phyloP scores from a whole-genome alignment of 1,139 yeast genomes.

The Pichia sp. region DNA sequence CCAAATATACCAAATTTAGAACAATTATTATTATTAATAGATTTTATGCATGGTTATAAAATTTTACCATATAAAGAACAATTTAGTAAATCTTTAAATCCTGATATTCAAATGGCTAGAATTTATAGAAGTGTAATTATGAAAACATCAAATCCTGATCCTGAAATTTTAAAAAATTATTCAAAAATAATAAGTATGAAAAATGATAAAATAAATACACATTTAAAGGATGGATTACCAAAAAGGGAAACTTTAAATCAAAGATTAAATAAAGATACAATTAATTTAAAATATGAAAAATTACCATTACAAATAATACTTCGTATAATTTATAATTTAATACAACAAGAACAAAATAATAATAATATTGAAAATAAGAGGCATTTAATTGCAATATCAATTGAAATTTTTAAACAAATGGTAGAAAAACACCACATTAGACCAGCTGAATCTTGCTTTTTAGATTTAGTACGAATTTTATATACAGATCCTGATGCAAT shows the following conservation, averaged over 20 bases:
- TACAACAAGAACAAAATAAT: too few species aligned
- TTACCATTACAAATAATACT: constrained; percentile 17
- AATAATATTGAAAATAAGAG: too few species aligned
- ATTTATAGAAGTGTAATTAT: constrained; percentile 12
- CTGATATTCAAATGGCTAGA: constrained; percentile 24
- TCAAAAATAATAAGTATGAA: constrained; percentile 8
- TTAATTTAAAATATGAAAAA: constrained; percentile 11
- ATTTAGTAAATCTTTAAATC: constrained; percentile 21
- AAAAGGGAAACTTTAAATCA: constrained; percentile 17
- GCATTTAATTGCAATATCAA: too few species aligned
- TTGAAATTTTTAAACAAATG: too few species aligned
- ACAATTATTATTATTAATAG: constrained; percentile 14
- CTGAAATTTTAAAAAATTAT: constrained; percentile 7
- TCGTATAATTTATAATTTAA: too few species aligned
- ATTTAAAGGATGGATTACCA: constrained; percentile 17
- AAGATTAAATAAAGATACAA: background rate
- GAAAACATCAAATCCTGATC: constrained; percentile 8
- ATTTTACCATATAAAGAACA: constrained; percentile 14
- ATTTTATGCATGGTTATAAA: constrained; percentile 27
- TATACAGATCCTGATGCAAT: background rate
- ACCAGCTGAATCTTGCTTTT: too few species aligned
- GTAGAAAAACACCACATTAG: too few species aligned
- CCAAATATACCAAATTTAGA: background rate
- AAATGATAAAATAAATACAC: constrained; percentile 12
- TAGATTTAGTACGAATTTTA: too few species aligned